Evolutionary conservation across 441 rosid species (phyloP).

Genomic region (Populus hybrid): DNA sequence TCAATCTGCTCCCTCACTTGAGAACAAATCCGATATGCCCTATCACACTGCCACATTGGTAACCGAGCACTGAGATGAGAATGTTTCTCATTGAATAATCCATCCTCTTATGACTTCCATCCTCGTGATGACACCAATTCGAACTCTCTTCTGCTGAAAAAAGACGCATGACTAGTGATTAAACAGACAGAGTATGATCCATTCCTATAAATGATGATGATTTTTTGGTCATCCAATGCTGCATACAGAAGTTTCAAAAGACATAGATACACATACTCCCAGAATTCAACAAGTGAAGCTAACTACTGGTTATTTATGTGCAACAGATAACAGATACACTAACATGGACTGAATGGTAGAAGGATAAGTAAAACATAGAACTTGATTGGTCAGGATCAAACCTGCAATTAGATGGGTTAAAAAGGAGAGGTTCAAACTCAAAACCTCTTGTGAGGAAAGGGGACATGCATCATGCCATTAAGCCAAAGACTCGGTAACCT

Average conservation of each 20-base stretch:
- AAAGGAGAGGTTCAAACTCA: too few species aligned
- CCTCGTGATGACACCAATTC: background rate
- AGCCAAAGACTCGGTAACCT: background rate
- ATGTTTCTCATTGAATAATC: background rate
- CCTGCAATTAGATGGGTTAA: too few species aligned
- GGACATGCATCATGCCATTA: too few species aligned
- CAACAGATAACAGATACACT: background rate
- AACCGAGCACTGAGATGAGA: background rate
- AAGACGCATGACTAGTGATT: background rate
- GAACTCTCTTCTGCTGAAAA: background rate
- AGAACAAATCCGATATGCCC: background rate
- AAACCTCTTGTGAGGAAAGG: too few species aligned
- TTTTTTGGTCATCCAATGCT: background rate
- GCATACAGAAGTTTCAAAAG: background rate
- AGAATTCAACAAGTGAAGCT: background rate
- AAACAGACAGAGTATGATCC: background rate
- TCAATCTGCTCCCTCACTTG: slow-evolving; percentile 3
- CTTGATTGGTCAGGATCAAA: background rate
- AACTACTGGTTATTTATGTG: background rate
- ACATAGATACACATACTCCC: background rate
- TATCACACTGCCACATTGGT: background rate
- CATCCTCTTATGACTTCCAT: slow-evolving; percentile 6
- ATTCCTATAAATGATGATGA: background rate
- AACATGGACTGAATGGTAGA: background rate
- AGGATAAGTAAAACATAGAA: background rate